phyloP scores from a whole-genome alignment of 2,329 filamentous ascomycete species.

The Amylocarpus encephaloides region DNA sequence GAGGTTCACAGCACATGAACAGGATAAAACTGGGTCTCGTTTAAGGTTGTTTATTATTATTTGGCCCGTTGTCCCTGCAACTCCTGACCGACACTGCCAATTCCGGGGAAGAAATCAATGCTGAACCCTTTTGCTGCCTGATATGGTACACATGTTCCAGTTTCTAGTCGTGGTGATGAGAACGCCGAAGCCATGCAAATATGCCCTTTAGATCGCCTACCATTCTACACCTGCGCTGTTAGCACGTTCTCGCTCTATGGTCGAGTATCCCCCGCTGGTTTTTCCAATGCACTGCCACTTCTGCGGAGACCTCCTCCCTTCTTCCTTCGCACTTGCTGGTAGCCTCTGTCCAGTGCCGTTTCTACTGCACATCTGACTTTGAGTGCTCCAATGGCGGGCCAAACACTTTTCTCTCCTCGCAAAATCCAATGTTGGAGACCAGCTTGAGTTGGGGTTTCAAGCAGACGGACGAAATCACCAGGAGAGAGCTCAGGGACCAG shows the following conservation, averaged over 20 bases:
- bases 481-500: slow-evolving; percentile 73
- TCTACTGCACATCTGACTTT: slow-evolving; percentile 80
- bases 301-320: slow-evolving; percentile 31
- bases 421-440: slow-evolving; percentile 79
- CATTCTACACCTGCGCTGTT: slow-evolving; percentile 25
- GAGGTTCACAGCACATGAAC: too few relatives aligned
- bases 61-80: too few relatives aligned
- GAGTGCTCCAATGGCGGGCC: slow-evolving; percentile 80
- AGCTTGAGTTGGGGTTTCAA: slow-evolving; percentile 75
- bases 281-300: slow-evolving; percentile 29
- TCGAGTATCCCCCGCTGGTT: slow-evolving; percentile 20
- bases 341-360: slow-evolving; percentile 78
- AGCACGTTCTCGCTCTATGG: slow-evolving; percentile 25
- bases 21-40: too few relatives aligned
- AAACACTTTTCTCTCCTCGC: slow-evolving; percentile 79
- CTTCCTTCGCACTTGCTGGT: slow-evolving; percentile 65
- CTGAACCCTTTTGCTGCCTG: too few relatives aligned
- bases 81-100: too few relatives aligned
- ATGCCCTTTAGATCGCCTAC: slow-evolving; percentile 2
- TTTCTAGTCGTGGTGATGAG: neutral
- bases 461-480: slow-evolving; percentile 66
- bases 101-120: too few relatives aligned
- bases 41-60: too few relatives aligned
- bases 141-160: too few relatives aligned
- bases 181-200: neutral